Evolutionary conservation across 495 filamentous ascomycete species (phyloP).

Genomic region (Pseudoneurospora amorphoporcata): DNA sequence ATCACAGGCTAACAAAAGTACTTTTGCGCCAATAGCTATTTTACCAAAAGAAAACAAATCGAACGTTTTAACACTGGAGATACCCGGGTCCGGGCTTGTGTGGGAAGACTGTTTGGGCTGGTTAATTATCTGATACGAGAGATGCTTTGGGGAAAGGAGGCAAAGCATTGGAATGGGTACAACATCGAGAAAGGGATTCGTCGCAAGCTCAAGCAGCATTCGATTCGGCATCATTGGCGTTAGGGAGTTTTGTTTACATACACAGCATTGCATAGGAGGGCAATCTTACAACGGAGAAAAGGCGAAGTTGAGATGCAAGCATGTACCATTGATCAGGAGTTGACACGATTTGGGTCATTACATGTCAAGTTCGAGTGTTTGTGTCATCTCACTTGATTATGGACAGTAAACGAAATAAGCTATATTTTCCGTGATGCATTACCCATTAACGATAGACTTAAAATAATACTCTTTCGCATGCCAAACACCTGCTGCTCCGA

Average conservation of each 20-base stretch:
- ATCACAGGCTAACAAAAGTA: constrained; percentile 16
- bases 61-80: constrained; percentile 32
- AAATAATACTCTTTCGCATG: neutral
- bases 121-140: neutral
- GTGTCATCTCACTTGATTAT: neutral
- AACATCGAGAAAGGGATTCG: neutral
- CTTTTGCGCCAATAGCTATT: constrained; percentile 25
- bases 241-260: neutral
- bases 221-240: neutral
- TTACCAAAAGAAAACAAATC: constrained; percentile 46
- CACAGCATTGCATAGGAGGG: neutral
- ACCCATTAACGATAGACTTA: neutral
- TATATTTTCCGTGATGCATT: neutral
- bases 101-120: neutral
- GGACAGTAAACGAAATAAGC: neutral
- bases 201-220: neutral
- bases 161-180: neutral
- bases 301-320: neutral
- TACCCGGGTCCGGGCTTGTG: constrained; percentile 31
- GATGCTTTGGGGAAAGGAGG: neutral
- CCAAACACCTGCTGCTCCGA: neutral
- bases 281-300: neutral
- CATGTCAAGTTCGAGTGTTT: neutral
- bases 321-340: neutral
- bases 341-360: neutral